Conservation (phyloP, 805 yeast species). For the Cyberlindnera maritima region DNA sequence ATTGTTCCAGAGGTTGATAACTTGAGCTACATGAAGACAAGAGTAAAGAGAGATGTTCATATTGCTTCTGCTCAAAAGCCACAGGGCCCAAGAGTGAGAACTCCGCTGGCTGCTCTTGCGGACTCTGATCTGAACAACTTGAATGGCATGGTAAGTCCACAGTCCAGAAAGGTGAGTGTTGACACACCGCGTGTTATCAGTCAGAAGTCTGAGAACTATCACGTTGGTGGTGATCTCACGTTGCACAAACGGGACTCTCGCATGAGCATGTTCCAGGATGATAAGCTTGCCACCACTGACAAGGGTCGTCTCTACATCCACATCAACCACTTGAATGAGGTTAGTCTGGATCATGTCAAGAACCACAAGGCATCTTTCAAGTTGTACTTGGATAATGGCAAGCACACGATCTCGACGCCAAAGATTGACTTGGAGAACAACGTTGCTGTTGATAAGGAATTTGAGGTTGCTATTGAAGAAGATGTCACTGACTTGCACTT, state of each 20-base stretch:
- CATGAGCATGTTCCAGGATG: constrained; percentile 4
- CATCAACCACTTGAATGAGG: constrained; percentile 44
- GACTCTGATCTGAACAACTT: constrained; percentile 15
- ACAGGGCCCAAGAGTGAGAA: constrained; percentile 12
- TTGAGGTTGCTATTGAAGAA: constrained; percentile 63
- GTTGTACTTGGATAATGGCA: constrained; percentile 66
- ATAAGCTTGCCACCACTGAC: constrained; percentile 30
- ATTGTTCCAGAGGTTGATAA: constrained; percentile 15
- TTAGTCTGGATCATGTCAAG: constrained; percentile 44
- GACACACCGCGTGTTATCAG: constrained; percentile 15
- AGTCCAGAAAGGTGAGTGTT: constrained; percentile 5
- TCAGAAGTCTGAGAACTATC: constrained; percentile 10
- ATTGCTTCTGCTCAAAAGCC: constrained; percentile 1
- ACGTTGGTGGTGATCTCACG: constrained; percentile 4
- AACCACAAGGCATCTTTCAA: constrained; percentile 45
- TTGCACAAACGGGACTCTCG: constrained; percentile 16
- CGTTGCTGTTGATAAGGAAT: constrained; percentile 61
- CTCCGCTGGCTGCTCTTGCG: constrained; percentile 21
- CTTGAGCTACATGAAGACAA: constrained; percentile 12
- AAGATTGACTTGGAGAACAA: constrained; percentile 33
- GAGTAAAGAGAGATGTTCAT: constrained; percentile 1
- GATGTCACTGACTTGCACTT: constrained; percentile 60
- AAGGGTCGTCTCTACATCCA: constrained; percentile 42
- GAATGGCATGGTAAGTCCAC: neutral
- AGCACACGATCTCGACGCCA: constrained; percentile 71